phyloP scores from a whole-genome alignment of 495 filamentous ascomycete genomes.

The Oidiodendron maius region DNA sequence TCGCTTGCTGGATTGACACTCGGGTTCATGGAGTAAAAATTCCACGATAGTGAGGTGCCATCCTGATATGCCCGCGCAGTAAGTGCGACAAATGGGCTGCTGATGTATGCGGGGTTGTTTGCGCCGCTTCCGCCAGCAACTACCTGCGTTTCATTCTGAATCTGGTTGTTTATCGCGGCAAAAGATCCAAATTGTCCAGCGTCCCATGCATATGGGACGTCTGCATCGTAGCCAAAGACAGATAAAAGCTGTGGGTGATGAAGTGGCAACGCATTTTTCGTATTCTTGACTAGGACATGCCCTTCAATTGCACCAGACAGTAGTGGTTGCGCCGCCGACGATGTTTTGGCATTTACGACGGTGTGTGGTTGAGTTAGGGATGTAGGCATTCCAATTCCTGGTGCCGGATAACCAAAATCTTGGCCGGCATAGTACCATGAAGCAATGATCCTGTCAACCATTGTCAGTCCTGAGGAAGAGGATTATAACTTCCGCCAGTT shows the following conservation, averaged over 20 bases:
- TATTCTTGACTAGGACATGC: slow-evolving; percentile 61
- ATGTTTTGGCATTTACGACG: slow-evolving; percentile 42
- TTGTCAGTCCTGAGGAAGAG: too few species aligned
- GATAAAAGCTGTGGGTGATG: slow-evolving; percentile 40
- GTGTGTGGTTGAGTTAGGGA: slow-evolving; percentile 48
- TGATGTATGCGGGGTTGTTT: slow-evolving; percentile 18
- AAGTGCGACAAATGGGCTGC: slow-evolving; percentile 55
- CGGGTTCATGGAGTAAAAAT: slow-evolving; percentile 30
- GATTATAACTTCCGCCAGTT: too few species aligned
- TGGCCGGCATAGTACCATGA: slow-evolving; percentile 48
- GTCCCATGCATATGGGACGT: slow-evolving; percentile 6
- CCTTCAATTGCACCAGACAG: slow-evolving; percentile 44
- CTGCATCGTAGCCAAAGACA: slow-evolving; percentile 44
- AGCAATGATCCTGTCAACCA: too few species aligned
- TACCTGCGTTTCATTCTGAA: slow-evolving; percentile 74
- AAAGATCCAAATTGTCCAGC: background rate
- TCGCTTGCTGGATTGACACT: slow-evolving; percentile 44
- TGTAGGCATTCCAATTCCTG: slow-evolving; percentile 38
- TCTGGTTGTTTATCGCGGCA: slow-evolving; percentile 63
- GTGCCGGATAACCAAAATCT: slow-evolving; percentile 34
- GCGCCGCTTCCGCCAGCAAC: slow-evolving; percentile 47
- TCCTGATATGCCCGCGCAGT: slow-evolving; percentile 48
- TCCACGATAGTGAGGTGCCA: slow-evolving; percentile 46
- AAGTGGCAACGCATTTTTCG: slow-evolving; percentile 47
- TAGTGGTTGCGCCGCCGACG: slow-evolving; percentile 30